Base-by-base conservation (phyloP, 208 protist species). In the Trypanosoma vivax region DNA sequence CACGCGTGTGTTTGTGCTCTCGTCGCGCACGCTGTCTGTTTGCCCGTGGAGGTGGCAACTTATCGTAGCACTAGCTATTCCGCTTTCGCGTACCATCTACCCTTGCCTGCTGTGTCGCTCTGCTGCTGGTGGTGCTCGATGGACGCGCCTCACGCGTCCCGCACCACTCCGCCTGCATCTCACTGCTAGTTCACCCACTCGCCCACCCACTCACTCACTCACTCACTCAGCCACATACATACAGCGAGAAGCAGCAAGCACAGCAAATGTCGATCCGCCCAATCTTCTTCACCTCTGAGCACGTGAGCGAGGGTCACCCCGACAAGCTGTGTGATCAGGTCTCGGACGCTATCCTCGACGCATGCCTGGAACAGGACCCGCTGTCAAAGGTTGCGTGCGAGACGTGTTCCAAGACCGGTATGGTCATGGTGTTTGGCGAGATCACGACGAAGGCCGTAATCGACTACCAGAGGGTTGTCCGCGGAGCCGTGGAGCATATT, bases 401-500 rank as follows among this genome's bases (percentile, higher is more conserved):
- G 33, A 37, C 33, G 33, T 37, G 33, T 13, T 37, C 33, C 10
- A 37, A 37, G 33, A 37, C 33, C 10, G 33, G 33, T 7, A 37
- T 37, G 33, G 33, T 37, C 33, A 7, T 37, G 7, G 33, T 37
- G 7, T 37, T 37, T 37, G 33, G 33, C 33, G 33, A 37, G 33
- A 37, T 37, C 13, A 37, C 33, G 13, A 98, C 97, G 30, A 97
- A 81, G 52, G 90, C 97, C 4, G 50, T 79, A 6, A 33, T 99
- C 34, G 97, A 99, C 81, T 99, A 98, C 81, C 84, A 98, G 73
- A 76, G 82, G 43, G 74, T 99, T 61, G 92, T 99, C 25, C 93
- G 98, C 67, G 72, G 96, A 24, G 73, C 95, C 50, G 63, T 99
- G 40, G 92, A 37, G 33, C 10, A 37, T 7, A 37, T 37, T 37